phyloP scores from a whole-genome alignment of 2,329 filamentous ascomycete genomes.

The Rutstroemia sp. region DNA sequence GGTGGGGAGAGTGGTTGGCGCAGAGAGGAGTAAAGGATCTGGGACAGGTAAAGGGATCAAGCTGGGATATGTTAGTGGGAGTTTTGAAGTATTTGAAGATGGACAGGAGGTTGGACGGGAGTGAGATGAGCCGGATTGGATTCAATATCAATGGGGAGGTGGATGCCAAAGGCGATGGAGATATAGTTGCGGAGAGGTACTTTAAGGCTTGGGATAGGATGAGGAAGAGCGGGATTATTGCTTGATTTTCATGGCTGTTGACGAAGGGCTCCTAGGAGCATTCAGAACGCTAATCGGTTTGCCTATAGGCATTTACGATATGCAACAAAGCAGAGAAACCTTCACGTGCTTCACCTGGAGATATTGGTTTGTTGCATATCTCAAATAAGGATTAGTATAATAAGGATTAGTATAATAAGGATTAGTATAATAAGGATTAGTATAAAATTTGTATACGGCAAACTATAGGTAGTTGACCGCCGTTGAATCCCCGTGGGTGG shows the following conservation, averaged over 20 bases:
- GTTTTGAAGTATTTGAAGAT: conserved; percentile 38
- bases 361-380: background rate
- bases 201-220: conserved; percentile 36
- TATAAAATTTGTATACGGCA: no score
- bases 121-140: conserved; percentile 17
- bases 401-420: no score
- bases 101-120: conserved; percentile 35
- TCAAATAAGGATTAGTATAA: background rate
- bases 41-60: conserved; percentile 32
- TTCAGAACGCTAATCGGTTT: no score
- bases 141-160: conserved; percentile 14
- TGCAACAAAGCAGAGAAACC: background rate
- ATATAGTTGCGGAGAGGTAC: conserved; percentile 29
- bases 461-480: no score
- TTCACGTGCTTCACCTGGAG: background rate
- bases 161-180: no score
- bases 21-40: conserved; percentile 28
- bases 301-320: background rate
- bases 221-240: conserved; percentile 36
- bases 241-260: conserved; percentile 8
- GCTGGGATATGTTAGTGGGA: conserved; percentile 32
- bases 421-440: no score
- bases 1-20: conserved; percentile 18
- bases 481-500: no score
- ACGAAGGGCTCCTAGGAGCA: no score